These are phyloP conservation scores for Sherardia arvensis DNA, from an alignment of 257 asterid genomes.

Conservation along the genomic window DNA sequence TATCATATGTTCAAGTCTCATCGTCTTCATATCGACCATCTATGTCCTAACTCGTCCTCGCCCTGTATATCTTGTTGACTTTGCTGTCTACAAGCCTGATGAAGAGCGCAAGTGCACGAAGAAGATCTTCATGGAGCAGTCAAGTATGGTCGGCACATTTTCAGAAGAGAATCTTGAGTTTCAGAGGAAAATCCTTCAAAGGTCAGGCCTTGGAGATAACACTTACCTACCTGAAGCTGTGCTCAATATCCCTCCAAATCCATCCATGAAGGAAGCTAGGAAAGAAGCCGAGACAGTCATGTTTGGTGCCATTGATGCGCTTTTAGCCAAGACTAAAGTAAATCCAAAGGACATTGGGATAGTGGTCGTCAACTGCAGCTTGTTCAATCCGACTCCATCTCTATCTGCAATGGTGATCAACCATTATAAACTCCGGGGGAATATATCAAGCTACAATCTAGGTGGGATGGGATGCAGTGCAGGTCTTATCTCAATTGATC, in stretches of 20 bases:
- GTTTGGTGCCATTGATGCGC: constrained; percentile 36
- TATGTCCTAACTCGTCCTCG: constrained; percentile 30
- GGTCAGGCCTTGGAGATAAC: constrained; percentile 34
- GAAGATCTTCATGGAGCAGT: constrained; percentile 27
- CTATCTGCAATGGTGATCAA: constrained; percentile 34
- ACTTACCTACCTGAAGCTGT: constrained; percentile 34
- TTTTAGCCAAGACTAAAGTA: constrained; percentile 23
- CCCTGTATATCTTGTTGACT: constrained; percentile 30
- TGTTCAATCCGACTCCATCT: constrained; percentile 36
- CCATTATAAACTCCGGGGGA: constrained; percentile 35
- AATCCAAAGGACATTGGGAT: constrained; percentile 28
- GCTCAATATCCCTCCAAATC: constrained; percentile 29
- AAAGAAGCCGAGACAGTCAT: constrained; percentile 33
- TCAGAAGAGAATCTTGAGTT: constrained; percentile 31
- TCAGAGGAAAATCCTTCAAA: constrained; percentile 25
- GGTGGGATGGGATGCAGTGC: constrained; percentile 46
- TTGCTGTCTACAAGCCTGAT: constrained; percentile 30
- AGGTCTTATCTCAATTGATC: constrained; percentile 31
- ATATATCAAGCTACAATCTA: constrained; percentile 25
- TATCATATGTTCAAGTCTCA: constrained; percentile 22
- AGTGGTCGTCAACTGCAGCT: constrained; percentile 36
- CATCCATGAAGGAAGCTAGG: constrained; percentile 29
- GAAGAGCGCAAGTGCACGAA: constrained; percentile 25
- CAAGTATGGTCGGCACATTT: constrained; percentile 21
- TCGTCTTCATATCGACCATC: constrained; percentile 23